These are phyloP conservation scores for Linderniella brevidens DNA, from an alignment of 257 asterid genomes.

Conservation along the genomic window DNA sequence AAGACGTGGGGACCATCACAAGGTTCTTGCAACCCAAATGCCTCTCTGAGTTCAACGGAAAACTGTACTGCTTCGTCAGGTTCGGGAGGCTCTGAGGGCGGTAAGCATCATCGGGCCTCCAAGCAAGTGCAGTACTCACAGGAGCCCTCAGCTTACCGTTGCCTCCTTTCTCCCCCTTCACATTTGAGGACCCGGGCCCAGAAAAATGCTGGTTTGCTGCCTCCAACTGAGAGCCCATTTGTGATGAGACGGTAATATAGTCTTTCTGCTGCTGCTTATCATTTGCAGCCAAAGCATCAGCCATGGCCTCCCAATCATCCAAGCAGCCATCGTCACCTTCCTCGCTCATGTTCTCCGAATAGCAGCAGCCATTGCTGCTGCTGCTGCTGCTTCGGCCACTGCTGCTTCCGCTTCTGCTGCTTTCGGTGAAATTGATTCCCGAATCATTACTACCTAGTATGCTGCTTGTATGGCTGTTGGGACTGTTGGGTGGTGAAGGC, in stretches of 20 bases:
- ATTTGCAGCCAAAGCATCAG: conserved; percentile 79
- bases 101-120: conserved; percentile 75
- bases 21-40: conserved; percentile 39
- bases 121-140: conserved; percentile 32
- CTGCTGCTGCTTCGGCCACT: conserved; percentile 43
- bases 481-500: conserved; percentile 45
- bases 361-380: conserved; percentile 41
- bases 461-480: conserved; percentile 47
- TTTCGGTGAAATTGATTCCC: conserved; percentile 41
- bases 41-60: conserved; percentile 36
- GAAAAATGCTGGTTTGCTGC: conserved; percentile 10
- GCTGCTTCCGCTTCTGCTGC: conserved; percentile 31
- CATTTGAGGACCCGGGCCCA: conserved; percentile 10
- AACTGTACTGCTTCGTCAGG: conserved; percentile 50
- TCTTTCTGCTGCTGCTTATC: conserved; percentile 34
- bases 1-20: conserved; percentile 33
- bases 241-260: conserved; percentile 11
- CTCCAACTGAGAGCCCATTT: conserved; percentile 12
- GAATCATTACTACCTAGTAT: conserved; percentile 39
- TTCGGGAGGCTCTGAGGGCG: conserved; percentile 81
- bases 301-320: conserved; percentile 96
- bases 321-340: conserved; percentile 56
- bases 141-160: conserved; percentile 17
- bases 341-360: conserved; percentile 50
- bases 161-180: conserved; percentile 25